Percentiles rank a stretch among this genome's conserved stretches.
phyloP scores from a whole-genome alignment of 1,284 basidiomycete species.

The Cerioporus squamosus region DNA sequence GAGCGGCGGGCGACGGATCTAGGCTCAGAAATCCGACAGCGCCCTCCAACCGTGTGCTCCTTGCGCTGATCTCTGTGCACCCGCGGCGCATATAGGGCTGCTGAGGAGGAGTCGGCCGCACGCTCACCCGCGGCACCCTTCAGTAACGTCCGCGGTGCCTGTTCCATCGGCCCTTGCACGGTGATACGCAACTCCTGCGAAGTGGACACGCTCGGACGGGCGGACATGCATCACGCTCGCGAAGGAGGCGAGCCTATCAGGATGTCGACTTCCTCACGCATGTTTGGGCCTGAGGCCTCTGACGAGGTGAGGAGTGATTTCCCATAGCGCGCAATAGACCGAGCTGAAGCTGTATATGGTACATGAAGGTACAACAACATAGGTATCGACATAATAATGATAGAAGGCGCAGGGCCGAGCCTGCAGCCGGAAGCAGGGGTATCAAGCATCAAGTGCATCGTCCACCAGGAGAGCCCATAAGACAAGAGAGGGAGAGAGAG shows the following conservation, averaged over 20 bases:
- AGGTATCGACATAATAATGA: constrained; percentile 14
- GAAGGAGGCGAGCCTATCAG: neutral
- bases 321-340: too few relatives aligned
- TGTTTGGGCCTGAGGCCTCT: neutral
- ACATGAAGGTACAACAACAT: constrained; percentile 7
- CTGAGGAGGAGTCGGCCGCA: too few relatives aligned
- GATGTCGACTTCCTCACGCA: neutral
- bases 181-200: too few relatives aligned
- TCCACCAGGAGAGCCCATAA: too few relatives aligned
- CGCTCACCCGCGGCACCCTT: too few relatives aligned
- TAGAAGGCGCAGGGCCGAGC: neutral
- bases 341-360: constrained; percentile 7
- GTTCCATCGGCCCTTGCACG: neutral
- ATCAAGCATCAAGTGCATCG: neutral
- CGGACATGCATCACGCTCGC: neutral
- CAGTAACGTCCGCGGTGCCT: neutral
- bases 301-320: neutral
- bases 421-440: neutral
- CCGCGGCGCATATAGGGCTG: neutral
- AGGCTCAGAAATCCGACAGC: too few relatives aligned
- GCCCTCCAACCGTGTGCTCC: too few relatives aligned
- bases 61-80: neutral
- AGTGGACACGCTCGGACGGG: neutral
- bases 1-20: too few relatives aligned
- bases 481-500: neutral